Percentiles rank a stretch among this genome's conserved stretches.
These are phyloP conservation scores for Microstegium vimineum DNA, from an alignment of 176 grass and related monocot species.

Conservation along the genomic window DNA sequence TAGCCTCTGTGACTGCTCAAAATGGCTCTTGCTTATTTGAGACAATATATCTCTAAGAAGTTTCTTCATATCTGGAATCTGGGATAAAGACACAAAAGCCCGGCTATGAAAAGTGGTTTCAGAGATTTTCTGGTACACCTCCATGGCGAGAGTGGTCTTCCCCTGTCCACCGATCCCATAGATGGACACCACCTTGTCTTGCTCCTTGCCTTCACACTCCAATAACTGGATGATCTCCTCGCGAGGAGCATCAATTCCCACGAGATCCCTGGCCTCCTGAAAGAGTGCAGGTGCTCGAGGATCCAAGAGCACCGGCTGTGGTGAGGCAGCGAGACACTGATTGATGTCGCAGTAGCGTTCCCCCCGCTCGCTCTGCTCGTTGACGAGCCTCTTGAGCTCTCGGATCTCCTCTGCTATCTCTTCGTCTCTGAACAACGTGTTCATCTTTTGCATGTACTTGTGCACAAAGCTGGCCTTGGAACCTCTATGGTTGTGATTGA, in stretches of 20 bases:
- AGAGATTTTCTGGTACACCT: not conserved
- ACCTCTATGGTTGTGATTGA: not conserved
- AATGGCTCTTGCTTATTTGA: not conserved
- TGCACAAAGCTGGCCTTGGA: not conserved
- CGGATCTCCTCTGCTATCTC: not conserved
- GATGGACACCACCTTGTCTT: not conserved
- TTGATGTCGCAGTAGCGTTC: not conserved
- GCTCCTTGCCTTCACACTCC: not conserved
- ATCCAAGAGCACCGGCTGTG: not conserved
- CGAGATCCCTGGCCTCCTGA: not conserved
- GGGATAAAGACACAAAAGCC: not conserved
- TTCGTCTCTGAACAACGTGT: not conserved
- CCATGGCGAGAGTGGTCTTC: not conserved
- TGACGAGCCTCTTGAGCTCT: not conserved
- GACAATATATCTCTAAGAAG: not conserved
- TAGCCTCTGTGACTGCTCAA: accelerated
- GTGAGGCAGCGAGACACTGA: accelerated
- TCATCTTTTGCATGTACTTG: not conserved
- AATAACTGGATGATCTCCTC: not conserved
- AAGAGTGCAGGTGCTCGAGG: not conserved
- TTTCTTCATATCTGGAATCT: not conserved
- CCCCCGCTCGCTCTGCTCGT: not conserved
- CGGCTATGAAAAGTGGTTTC: not conserved
- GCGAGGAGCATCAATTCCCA: not conserved
- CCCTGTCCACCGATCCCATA: not conserved